Evolutionary conservation across 2,329 filamentous ascomycete genomes (phyloP), one percentile per base, ranked within the genome.

Genomic region (Aureobasidium namibiae): DNA sequence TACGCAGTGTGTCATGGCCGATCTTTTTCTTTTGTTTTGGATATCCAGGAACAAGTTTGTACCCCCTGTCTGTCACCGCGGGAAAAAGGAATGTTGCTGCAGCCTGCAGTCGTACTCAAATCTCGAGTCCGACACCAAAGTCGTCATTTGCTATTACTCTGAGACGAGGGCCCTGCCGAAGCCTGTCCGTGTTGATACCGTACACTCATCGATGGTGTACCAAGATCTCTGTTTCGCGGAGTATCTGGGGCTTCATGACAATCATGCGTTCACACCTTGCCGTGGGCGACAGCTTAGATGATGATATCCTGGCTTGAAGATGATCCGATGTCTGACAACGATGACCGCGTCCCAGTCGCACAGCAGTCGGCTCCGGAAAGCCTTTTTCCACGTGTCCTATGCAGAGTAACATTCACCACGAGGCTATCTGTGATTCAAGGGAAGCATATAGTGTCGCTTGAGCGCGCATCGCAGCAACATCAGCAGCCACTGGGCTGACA

Each of bases 31-130:
- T 23, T 56, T 41, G 33, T 52, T 36, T 45, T 34, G 38, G 39
- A 56, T 45, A 34, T 38, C 26, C 54, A 57, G 42, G 41, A 57
- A 57, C 54, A 57, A 44, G 54, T 48, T 57, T 42, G 34, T 46
- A 11, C 31, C 54, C 42, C 54, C 41, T 57, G 54, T 48, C 31
- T 16, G 31, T 48, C 42, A 48, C 13, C 11, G 23, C 34, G 18
- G 48, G 33, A 57, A 57, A 48, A 57, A 57, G 54, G 42, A 57
- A 45, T 21, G 4, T 34, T 53, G 49, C n/a, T n/a, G n/a, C n/a
- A n/a, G n/a, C n/a, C 49, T 53, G 49, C 38, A 42, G 24, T 41
- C 26, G 31, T 26, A 29, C 18, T 24, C 50, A 16, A 44, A 39
- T 56, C 21, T 33, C 38, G 36, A 54, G 24, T 42, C 26, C 18